Base-by-base conservation (phyloP, 2,329 filamentous ascomycete genomes). In the Colletotrichum endophyticum region DNA sequence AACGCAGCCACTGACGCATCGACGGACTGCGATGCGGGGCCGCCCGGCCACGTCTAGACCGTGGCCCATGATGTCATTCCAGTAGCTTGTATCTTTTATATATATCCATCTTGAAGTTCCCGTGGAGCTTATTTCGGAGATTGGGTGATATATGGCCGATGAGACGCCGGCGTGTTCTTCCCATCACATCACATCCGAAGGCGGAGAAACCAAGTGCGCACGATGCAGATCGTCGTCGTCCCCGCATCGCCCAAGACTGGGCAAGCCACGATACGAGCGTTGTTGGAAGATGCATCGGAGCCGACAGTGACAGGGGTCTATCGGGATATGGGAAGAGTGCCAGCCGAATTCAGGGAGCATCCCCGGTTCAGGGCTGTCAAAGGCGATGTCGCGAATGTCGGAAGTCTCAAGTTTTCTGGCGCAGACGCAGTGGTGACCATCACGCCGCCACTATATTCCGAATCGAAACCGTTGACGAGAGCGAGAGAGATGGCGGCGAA, bases 401-500 rank as follows among this genome's bases (percentile, higher is more conserved):
- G 27, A 0, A 78, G 78, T 2, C 79, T 85, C 11, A 78, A 84
- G 53, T 84, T 85, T 57, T 66, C 73, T 8, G 71, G 68, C 13
- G 83, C 82, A 4, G 79, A 83, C 32, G 82, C 80, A 7, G 80
- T 85, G 22, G 80, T 85, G 62, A 85, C 84, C 53, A 76, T 84
- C 39, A 83, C 84, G 2, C 84, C 84, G 1, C 83, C 83, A 89
- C 5, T 11, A 80, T 74, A 12, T 80, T 78, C 13, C 80, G 82
- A 56, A 81, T 79, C 8, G 70, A 75, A 8, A 79, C 82, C 27
- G 53, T 78, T 19, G 77, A 75, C 25, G 77, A 82, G 22, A 81
- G 79, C 66, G 82, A 81, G 6, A 78, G 88, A 83, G 19, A 70
- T 86, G 12, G 81, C 85, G 30, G 80, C 80, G 15, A 86, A 85